These are phyloP conservation scores for Entomortierella parvispora DNA, from an alignment of 192 early-diverging fungal genomes.

Conservation along the genomic window DNA sequence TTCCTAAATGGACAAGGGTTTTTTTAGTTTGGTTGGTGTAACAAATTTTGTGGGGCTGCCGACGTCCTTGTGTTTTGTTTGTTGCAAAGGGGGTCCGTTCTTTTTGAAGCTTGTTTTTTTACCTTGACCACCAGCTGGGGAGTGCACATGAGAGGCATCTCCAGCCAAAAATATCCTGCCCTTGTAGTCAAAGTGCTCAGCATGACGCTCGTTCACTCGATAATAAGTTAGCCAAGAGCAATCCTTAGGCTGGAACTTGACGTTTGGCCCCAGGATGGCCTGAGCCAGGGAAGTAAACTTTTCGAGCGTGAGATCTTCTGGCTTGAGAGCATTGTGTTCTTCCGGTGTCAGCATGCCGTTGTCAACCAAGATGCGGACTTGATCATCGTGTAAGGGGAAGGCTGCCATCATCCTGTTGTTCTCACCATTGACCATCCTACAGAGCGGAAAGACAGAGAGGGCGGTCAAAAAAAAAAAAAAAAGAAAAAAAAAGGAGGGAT, in stretches of 20 bases:
- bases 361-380: conserved; percentile 29
- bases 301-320: conserved; percentile 20
- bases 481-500: not conserved
- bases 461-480: not conserved
- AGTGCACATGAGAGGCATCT: conserved; percentile 55
- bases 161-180: conserved; percentile 56
- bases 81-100: too few species aligned
- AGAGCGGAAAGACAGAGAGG: not conserved
- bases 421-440: conserved; percentile 18
- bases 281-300: conserved; percentile 2
- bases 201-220: conserved; percentile 39
- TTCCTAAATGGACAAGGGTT: conserved; percentile 18
- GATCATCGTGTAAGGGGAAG: conserved; percentile 31
- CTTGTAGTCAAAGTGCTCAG: conserved; percentile 38
- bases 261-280: conserved; percentile 9
- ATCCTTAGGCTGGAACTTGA: conserved; percentile 26
- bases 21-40: too few species aligned
- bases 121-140: conserved; percentile 54
- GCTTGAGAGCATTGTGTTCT: conserved; percentile 26
- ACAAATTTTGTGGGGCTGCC: not conserved
- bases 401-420: conserved; percentile 22
- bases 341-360: conserved; percentile 36
- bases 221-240: conserved; percentile 35
- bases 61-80: not conserved
- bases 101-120: not conserved